Evolutionary conservation across 768 basidiomycete species (phyloP).

Genomic region (Candolleomyces aberdarensis): DNA sequence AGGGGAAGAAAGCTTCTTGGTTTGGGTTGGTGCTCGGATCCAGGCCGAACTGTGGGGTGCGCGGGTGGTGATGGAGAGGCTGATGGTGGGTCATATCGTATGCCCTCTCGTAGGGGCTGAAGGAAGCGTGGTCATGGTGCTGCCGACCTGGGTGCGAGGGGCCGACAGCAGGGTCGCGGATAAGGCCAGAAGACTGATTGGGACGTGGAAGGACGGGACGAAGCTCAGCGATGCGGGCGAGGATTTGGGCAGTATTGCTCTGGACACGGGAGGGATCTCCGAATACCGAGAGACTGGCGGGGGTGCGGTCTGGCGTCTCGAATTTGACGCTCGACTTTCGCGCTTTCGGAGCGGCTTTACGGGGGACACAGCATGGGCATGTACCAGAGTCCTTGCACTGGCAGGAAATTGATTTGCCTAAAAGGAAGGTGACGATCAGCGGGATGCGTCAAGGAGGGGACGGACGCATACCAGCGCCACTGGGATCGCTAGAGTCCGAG

Average conservation of each 20-base stretch:
- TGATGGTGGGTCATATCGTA: slow-evolving; percentile 45
- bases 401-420: slow-evolving; percentile 40
- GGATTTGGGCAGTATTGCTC: slow-evolving; percentile 40
- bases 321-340: slow-evolving; percentile 24
- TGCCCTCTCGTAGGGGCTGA: slow-evolving; percentile 68
- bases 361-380: slow-evolving; percentile 59
- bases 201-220: slow-evolving; percentile 73
- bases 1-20: slow-evolving; percentile 31
- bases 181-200: not conserved
- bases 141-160: slow-evolving; percentile 34
- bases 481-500: slow-evolving; percentile 52
- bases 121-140: slow-evolving; percentile 44
- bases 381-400: slow-evolving; percentile 49
- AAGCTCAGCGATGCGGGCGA: slow-evolving; percentile 60
- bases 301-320: slow-evolving; percentile 12
- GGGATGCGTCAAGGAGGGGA: slow-evolving; percentile 37
- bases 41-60: slow-evolving; percentile 19
- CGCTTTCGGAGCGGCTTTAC: slow-evolving; percentile 38
- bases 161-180: not conserved
- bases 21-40: slow-evolving; percentile 16
- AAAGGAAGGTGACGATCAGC: slow-evolving; percentile 31
- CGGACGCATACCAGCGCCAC: slow-evolving; percentile 55
- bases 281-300: slow-evolving; percentile 8
- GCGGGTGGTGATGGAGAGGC: slow-evolving; percentile 20
- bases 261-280: slow-evolving; percentile 4